Conservation (phyloP, 148 eudicot genomes). For the Silene latifolia region DNA sequence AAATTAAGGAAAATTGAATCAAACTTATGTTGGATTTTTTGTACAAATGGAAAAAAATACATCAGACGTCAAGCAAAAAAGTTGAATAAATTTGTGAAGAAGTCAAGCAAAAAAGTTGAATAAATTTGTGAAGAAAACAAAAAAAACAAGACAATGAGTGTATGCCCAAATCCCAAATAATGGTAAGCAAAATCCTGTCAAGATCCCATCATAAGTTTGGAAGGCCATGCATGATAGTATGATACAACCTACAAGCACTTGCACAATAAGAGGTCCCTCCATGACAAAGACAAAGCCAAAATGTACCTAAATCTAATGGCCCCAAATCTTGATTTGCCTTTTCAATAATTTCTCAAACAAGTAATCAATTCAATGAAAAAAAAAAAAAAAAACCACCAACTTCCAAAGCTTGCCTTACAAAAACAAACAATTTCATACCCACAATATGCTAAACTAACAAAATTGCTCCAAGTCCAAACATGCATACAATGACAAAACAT, state of each 20-base stretch:
- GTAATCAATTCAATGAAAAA: background rate
- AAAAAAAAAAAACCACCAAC: background rate
- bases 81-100: too few relatives aligned
- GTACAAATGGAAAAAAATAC: too few relatives aligned
- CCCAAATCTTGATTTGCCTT: background rate
- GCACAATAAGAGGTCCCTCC: background rate
- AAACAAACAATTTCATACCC: constrained; percentile 6
- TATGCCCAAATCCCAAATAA: too few relatives aligned
- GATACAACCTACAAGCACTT: background rate
- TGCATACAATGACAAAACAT: too few relatives aligned
- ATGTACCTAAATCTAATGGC: background rate
- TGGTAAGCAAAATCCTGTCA: background rate
- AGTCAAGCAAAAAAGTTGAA: too few relatives aligned
- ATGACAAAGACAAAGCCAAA: background rate
- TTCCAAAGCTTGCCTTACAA: background rate
- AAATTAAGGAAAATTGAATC: too few relatives aligned
- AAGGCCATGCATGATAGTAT: background rate
- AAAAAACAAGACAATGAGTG: too few relatives aligned
- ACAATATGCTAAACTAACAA: constrained; percentile 17
- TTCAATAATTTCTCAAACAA: background rate
- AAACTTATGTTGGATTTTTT: too few relatives aligned
- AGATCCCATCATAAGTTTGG: background rate
- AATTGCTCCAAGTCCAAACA: constrained; percentile 15
- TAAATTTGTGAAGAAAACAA: too few relatives aligned
- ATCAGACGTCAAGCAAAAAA: too few relatives aligned